A percentile compares a stretch with the other conserved stretches of the same genome.
phyloP scores from a whole-genome alignment of 805 yeast species.

The Metschnikowia drakensbergensis region DNA sequence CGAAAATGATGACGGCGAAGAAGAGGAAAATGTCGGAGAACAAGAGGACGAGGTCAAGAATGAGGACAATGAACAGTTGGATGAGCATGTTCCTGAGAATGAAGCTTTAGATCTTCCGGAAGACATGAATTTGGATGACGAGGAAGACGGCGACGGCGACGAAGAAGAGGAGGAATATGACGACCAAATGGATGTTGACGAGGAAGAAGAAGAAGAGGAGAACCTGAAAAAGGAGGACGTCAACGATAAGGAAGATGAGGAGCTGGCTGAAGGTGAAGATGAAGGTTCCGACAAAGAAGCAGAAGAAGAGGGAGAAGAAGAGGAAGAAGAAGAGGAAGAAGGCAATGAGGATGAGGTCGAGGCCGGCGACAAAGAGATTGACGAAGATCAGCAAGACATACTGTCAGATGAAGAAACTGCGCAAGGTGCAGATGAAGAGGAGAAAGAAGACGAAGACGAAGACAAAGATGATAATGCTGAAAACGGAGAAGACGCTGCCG shows the following conservation, averaged over 20 bases:
- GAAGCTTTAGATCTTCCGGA: constrained; percentile 91
- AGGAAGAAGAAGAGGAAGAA: constrained; percentile 22
- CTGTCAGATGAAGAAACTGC: constrained; percentile 30
- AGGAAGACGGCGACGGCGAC: constrained; percentile 48
- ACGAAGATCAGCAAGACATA: constrained; percentile 27
- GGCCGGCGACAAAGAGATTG: constrained; percentile 15
- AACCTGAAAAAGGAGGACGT: constrained; percentile 23
- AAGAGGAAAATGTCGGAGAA: constrained; percentile 55
- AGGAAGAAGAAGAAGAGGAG: constrained; percentile 14
- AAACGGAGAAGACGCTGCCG: constrained; percentile 34
- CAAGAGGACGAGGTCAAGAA: constrained; percentile 75
- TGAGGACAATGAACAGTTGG: constrained; percentile 66
- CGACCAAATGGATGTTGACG: constrained; percentile 11
- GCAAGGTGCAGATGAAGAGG: constrained; percentile 35
- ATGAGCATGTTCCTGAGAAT: constrained; percentile 71
- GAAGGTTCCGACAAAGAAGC: constrained; percentile 19
- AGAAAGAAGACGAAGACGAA: constrained; percentile 35
- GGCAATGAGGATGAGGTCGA: constrained; percentile 29
- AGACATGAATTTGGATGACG: constrained; percentile 85
- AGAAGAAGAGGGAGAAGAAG: constrained; percentile 24
- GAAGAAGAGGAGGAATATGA: constrained; percentile 27
- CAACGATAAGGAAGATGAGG: constrained; percentile 16
- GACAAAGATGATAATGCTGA: constrained; percentile 29
- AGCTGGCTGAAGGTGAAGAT: constrained; percentile 15
- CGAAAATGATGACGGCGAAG: constrained; percentile 41